Conservation (phyloP, 345 rosid species). For the Fremontodendron californicum region DNA sequence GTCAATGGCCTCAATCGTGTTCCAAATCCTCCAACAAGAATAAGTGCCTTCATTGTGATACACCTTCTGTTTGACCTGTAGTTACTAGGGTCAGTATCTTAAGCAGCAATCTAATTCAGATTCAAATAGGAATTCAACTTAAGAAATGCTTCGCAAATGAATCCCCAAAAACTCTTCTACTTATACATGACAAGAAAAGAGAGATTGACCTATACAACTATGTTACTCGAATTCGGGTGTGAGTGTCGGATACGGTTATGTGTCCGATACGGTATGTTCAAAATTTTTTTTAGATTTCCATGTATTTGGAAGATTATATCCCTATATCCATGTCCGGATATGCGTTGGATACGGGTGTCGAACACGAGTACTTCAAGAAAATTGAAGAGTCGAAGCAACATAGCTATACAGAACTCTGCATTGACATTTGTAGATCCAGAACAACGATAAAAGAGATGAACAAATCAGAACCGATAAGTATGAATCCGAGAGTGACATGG, state of each 20-base stretch:
- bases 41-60: conserved; percentile 90
- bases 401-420: too few species aligned
- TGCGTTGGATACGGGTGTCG: too few species aligned
- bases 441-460: not conserved
- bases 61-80: conserved; percentile 35
- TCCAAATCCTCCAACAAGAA: conserved; percentile 98
- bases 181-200: not conserved
- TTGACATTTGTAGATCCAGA: not conserved
- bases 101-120: not conserved
- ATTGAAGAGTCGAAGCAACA: too few species aligned
- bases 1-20: conserved; percentile 97
- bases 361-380: too few species aligned
- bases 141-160: not conserved
- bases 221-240: too few species aligned
- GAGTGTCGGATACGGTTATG: too few species aligned
- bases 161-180: not conserved
- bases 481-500: not conserved
- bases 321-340: too few species aligned
- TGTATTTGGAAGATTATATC: too few species aligned
- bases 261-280: not conserved
- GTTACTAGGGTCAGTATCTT: conserved; percentile 13
- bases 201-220: not conserved
- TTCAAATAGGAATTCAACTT: not conserved
- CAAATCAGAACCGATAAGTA: not conserved
- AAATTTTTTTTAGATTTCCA: too few species aligned